phyloP scores from a whole-genome alignment of 805 yeast species.

The Myxozyma melibiosi region DNA sequence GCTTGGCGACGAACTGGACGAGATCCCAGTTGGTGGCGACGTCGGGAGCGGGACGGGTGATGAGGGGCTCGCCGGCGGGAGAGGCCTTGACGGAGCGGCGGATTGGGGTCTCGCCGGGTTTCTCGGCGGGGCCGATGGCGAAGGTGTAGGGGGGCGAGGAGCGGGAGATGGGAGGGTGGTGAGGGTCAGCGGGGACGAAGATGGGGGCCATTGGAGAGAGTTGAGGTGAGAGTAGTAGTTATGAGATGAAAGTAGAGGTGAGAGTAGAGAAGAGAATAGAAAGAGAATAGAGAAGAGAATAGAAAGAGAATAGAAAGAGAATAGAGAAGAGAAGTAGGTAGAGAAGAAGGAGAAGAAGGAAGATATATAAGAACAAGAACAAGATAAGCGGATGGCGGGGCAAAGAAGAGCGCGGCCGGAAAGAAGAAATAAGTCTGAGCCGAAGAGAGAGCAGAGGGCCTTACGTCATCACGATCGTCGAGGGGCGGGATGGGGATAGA shows the following conservation, averaged over 20 bases:
- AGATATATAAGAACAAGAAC: not conserved
- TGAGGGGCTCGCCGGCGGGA: conserved; percentile 39
- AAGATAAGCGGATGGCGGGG: no score
- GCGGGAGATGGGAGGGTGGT: conserved; percentile 22
- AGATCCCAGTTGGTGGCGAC: conserved; percentile 73
- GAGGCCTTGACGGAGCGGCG: conserved; percentile 25
- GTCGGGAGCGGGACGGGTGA: conserved; percentile 62
- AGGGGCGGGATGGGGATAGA: not conserved
- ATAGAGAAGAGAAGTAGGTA: not conserved
- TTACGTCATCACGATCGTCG: not conserved
- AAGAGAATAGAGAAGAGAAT: not conserved
- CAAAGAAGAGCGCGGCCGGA: no score
- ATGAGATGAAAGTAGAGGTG: not conserved
- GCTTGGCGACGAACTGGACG: conserved; percentile 60
- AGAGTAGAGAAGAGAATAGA: no score
- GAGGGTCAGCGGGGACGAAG: conserved; percentile 24
- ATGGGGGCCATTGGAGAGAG: conserved; percentile 17
- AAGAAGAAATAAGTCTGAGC: no score
- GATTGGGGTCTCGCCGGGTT: conserved; percentile 22
- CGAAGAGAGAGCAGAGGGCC: not conserved
- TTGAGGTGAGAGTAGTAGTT: not conserved
- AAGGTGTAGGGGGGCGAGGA: conserved; percentile 26
- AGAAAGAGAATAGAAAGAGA: not conserved
- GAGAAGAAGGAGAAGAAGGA: not conserved
- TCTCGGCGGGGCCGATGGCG: conserved; percentile 21